Evolutionary conservation across 441 rosid species (phyloP), one percentile per base, ranked within the genome.

Genomic region (Sinapis alba): DNA sequence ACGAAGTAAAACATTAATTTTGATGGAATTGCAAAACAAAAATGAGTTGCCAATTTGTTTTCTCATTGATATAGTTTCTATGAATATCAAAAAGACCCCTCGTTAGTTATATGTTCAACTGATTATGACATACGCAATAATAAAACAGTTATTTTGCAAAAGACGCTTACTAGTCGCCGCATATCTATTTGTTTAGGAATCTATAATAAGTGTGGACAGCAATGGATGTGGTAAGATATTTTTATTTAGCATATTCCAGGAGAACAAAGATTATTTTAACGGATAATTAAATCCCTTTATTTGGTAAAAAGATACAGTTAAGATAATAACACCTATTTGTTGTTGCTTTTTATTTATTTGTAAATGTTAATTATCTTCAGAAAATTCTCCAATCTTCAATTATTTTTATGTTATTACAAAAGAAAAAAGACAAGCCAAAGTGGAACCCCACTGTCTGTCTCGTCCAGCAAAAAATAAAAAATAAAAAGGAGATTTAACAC

Each of bases 361-460:
- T 34, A 34, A 30, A 7, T 30, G 5, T 30, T n/a, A n/a, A n/a
- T n/a, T 7, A 30, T 30, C 30, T 27, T 27, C 30, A 27, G 30
- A 27, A 6, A 27, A 27, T 27, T 27, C 30, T 27, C 36, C 7
- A 12, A 38, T 38, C 45, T 28, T 34, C 6, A 43, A 54, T 2
- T 13, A 6, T 6, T 66, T 58, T 30, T 38, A 53, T 30, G 53
- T 66, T 59, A 72, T 45, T 47, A 3, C 18, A 61, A 51, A 61
- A 62, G 1, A 67, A 68, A 23, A 56, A 56, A 5, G 68, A 71
- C 68, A 62, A 50, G 62, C 61, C 68, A 47, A 50, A 71, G 75
- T 62, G 75, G 75, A 62, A 62, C 68, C 62, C 75, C 75, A 72
- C 75, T 72, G 59, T 47, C 10, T 16, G 50, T 41, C 75, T 71